Evolutionary conservation across 1,139 yeast genomes (phyloP), one percentile per base, ranked within the genome.

Genomic region (Pichia sp.): DNA sequence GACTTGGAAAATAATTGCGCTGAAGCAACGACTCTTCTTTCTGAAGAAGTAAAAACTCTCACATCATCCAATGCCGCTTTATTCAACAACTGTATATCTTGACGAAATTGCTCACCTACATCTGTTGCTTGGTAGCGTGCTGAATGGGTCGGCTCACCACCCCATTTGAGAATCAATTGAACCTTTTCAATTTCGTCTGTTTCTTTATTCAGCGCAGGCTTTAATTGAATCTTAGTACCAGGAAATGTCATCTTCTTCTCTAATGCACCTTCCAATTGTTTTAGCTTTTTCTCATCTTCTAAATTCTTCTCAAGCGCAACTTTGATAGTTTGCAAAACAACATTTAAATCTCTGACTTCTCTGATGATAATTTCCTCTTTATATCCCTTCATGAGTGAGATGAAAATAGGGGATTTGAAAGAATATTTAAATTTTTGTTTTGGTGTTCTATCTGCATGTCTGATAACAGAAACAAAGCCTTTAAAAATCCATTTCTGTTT

Each of bases 361-460:
- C 99, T 78, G 53, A 95, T 91, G 54, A 95, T 93, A 34, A 95
- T 97, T 68, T 95, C 99, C 68, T 91, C 97, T 61, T 86, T 89
- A 66, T 93, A 96, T 1, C 98, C 99, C 70, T 93, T 93, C 61
- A 95, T 75, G 53, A 95, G 73, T 0, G 95, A 89, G 51, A 91
- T 85, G 65, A 95, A 95, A 12, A 90, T 78, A 12, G 91, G 92
- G 2, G 95, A 85, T 63, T 87, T 85, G 75, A 95, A 95, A 0
- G 97, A 91, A 71, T 90, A 95, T 68, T 95, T 95, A 75, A 95
- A 90, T 69, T 95, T 95, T 72, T 95, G 99, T 68, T 95, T 95
- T n/a, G 99, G 99, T 0, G 99, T 95, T 69, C 99, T 83, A 69
- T 95, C 99, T 4, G 99, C 99, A 71, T 95, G 99, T 65, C 99